Conservation (phyloP, 1,284 basidiomycete species). For the Sporisorium scitamineum region DNA sequence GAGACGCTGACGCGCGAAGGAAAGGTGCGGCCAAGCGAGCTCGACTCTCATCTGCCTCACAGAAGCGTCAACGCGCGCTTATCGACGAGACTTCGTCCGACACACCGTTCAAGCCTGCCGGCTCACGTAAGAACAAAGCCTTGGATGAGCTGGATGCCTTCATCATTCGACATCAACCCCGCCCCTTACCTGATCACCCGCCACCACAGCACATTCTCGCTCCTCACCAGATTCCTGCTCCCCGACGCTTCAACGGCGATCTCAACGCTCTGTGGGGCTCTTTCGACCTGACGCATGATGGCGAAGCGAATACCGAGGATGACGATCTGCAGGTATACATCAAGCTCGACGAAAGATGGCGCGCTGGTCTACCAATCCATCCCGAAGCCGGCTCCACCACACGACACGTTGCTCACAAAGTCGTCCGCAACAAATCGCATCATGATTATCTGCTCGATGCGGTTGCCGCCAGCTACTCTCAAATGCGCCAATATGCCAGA, state of each 20-base stretch:
- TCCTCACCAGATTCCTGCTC: conserved; percentile 44
- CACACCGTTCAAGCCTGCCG: conserved; percentile 21
- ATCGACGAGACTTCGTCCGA: conserved; percentile 21
- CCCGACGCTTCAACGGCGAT: conserved; percentile 34
- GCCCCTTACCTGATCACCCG: conserved; percentile 35
- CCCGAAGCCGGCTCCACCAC: conserved; percentile 21
- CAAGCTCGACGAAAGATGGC: conserved; percentile 44
- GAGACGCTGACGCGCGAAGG: not conserved
- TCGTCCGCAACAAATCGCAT: conserved; percentile 41
- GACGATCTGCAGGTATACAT: conserved; percentile 35
- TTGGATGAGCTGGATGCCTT: conserved; percentile 40
- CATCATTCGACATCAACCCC: conserved; percentile 32
- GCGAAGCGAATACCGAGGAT: conserved; percentile 32
- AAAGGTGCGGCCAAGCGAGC: conserved; percentile 6
- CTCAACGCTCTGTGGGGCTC: conserved; percentile 32
- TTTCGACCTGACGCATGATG: conserved; percentile 47
- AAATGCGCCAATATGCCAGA: conserved; percentile 65
- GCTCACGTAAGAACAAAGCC: conserved; percentile 37
- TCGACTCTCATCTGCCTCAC: conserved; percentile 11
- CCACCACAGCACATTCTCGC: conserved; percentile 44
- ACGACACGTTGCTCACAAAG: conserved; percentile 37
- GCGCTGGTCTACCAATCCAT: conserved; percentile 47
- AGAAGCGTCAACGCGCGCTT: conserved; percentile 12
- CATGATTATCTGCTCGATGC: conserved; percentile 55
- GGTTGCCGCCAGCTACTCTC: conserved; percentile 32